Evolutionary conservation across 768 basidiomycete species (phyloP), one percentile per base, ranked within the genome.

Genomic region (Amanita subjunquillea): DNA sequence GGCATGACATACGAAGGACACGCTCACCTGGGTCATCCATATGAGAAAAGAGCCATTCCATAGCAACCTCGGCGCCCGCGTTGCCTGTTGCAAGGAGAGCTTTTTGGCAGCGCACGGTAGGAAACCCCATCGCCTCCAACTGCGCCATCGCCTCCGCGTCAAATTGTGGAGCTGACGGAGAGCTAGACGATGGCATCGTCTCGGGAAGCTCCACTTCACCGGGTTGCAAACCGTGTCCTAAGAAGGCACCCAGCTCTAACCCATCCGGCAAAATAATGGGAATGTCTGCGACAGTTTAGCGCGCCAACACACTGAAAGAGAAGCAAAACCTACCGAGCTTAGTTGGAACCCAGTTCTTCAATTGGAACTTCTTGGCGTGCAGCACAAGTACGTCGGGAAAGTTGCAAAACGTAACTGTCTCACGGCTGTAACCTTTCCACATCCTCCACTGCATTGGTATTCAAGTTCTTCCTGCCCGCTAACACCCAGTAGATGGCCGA

Each of bases 21-120:
- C 23, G 57, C 72, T 6, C 42, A 90, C 92, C 90, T 10, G 91
- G 74, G 66, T 98, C 95, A 0, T 97, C 94, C 89, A 94, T 90
- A 65, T 97, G 95, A 41, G 67, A 74, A 62, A 98, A 95, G 39
- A 99, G 66, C 95, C 95, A 99, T 54, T 91, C 84, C 92, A 95
- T 95, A 0, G 96, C 96, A 0, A 72, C 76, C 56, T 93, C 88
- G 0, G 86, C 70, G 54, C 83, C 81, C 13, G 66, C 69, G 58
- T 85, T 83, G 0, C 91, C 91, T 0, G 93, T 98, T 0, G 91
- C 92, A 8, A 95, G 72, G 4, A 98, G 65, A 0, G 94, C 96
- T 58, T 91, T 93, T 60, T 95, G 86, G 64, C 89, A 93, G 22
- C 93, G 79, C 6, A 92, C 65, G 0, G 69, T 63, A 0, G 94